A percentile compares a stretch with the other conserved stretches of the same genome.
Evolutionary conservation across 257 asterid genomes (phyloP).

Genomic region (Solanum chiquidenum): DNA sequence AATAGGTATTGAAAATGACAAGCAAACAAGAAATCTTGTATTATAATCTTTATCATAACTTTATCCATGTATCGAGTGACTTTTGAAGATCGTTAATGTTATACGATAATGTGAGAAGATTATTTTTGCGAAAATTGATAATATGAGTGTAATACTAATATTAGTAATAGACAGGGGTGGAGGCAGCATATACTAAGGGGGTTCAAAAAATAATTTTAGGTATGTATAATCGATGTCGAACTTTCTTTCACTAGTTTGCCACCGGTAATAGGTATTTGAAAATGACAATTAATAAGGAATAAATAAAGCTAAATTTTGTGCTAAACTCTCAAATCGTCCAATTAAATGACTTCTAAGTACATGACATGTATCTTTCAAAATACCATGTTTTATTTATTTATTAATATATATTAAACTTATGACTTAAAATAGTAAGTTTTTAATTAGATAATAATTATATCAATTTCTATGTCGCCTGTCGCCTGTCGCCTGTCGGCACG

Average conservation of each 20-base stretch:
- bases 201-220: too few relatives aligned
- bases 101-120: accelerated
- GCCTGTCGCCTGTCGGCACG: neutral
- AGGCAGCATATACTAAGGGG: too few relatives aligned
- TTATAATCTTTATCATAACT: neutral
- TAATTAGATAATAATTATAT: neutral
- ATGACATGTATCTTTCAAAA: neutral
- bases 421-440: neutral
- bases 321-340: neutral
- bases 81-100: neutral
- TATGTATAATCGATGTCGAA: too few relatives aligned
- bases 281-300: neutral
- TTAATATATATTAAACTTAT: neutral
- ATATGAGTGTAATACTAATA: too few relatives aligned
- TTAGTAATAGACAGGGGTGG: neutral
- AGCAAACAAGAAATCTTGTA: neutral
- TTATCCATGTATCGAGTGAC: neutral
- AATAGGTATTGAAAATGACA: neutral
- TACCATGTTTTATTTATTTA: neutral
- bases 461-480: neutral
- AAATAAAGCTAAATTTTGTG: neutral
- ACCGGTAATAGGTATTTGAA: neutral
- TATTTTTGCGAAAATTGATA: neutral
- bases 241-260: too few relatives aligned
- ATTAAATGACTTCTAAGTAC: neutral